A percentile compares a stretch with the other conserved stretches of the same genome.
Evolutionary conservation across 2,329 filamentous ascomycete genomes (phyloP).

Genomic region (Fusarium circinatum): DNA sequence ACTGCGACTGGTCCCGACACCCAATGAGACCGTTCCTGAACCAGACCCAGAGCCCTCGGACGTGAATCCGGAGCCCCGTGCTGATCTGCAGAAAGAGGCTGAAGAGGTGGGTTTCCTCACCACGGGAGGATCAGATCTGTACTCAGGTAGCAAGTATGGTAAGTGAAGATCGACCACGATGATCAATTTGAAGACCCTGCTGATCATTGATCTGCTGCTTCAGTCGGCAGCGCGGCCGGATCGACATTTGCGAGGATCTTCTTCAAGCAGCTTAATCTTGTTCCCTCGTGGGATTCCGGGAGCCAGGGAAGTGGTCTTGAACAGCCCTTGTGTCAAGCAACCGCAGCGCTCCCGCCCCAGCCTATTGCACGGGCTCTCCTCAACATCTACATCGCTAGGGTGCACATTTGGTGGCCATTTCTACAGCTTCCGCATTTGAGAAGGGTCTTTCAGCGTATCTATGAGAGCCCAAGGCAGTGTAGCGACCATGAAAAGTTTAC

Average conservation of each 20-base stretch:
- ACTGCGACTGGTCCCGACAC: not conserved
- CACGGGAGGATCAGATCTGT: not conserved
- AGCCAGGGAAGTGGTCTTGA: not conserved
- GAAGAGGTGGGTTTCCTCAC: slow-evolving; percentile 4
- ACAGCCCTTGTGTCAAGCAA: not conserved
- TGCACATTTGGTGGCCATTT: not conserved
- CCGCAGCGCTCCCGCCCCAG: not conserved
- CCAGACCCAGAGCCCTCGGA: not conserved
- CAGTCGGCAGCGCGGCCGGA: slow-evolving; percentile 10
- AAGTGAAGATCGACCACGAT: not conserved
- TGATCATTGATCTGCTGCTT: not conserved
- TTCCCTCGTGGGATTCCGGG: not conserved
- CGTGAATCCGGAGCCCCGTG: not conserved
- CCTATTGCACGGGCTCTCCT: not conserved
- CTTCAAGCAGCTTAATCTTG: slow-evolving; percentile 1
- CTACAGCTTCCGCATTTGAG: not conserved
- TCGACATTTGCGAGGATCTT: slow-evolving; percentile 12
- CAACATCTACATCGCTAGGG: not conserved
- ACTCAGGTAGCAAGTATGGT: slow-evolving; percentile 4
- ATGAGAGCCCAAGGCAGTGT: not conserved
- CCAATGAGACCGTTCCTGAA: not conserved
- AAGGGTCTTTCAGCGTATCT: not conserved
- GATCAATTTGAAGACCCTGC: no score
- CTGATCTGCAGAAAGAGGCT: not conserved
- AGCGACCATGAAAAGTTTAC: not conserved